A percentile compares a stretch with the other conserved stretches of the same genome.
Conservation (phyloP, 2,329 filamentous ascomycete species). For the Talaromyces sp. region DNA sequence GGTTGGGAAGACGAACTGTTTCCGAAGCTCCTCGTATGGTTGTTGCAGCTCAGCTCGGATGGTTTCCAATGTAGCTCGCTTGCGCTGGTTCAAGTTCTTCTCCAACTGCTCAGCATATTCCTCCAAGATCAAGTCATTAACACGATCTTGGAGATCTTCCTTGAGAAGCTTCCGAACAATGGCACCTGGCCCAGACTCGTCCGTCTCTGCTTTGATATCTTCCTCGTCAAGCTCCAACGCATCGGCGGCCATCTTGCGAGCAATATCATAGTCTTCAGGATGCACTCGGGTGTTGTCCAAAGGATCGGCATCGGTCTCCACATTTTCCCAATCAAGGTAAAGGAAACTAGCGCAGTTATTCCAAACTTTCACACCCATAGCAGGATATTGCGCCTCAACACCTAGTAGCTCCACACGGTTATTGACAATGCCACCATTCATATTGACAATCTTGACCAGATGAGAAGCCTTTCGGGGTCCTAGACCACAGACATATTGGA, state of each 20-base stretch:
- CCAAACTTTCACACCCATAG: constrained; percentile 87
- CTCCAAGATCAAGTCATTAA: constrained; percentile 92
- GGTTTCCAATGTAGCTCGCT: constrained; percentile 91
- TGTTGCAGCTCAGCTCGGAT: constrained; percentile 90
- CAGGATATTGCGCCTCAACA: constrained; percentile 73
- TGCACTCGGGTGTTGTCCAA: constrained; percentile 96
- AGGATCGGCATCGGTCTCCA: constrained; percentile 77
- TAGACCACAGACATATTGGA: constrained; percentile 86
- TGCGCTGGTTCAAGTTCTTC: constrained; percentile 85
- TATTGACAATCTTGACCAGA: constrained; percentile 82
- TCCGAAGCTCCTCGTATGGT: constrained; percentile 89
- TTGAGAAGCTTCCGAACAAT: constrained; percentile 94
- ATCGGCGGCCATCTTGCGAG: constrained; percentile 96
- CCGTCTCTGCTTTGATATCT: constrained; percentile 89
- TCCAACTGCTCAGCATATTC: constrained; percentile 96
- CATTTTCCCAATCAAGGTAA: constrained; percentile 80
- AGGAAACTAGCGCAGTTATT: constrained; percentile 96
- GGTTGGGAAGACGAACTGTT: constrained; percentile 65
- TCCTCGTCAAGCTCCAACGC: constrained; percentile 95
- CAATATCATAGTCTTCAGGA: constrained; percentile 96
- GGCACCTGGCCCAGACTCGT: constrained; percentile 82
- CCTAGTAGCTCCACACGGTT: constrained; percentile 84
- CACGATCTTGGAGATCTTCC: constrained; percentile 86
- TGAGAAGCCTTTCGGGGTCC: constrained; percentile 86
- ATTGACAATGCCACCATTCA: constrained; percentile 79